Evolutionary conservation across 805 yeast species (phyloP).

Genomic region (Lipomyces lipofer): DNA sequence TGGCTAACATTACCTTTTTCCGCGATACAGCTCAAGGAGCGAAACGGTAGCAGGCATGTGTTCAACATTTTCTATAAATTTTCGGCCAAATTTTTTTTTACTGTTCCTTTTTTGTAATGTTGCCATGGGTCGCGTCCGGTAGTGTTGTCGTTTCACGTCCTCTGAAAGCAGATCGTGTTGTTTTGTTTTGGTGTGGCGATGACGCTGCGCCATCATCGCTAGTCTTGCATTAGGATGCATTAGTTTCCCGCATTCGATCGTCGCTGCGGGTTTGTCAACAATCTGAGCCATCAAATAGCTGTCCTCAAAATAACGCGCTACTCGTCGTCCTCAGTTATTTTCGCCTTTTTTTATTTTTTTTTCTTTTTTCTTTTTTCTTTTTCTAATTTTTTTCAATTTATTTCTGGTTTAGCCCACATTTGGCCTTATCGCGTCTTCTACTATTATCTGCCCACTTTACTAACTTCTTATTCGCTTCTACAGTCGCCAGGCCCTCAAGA

Average conservation of each 20-base stretch:
- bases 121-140: slow-evolving; percentile 7
- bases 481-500: slow-evolving; percentile 85
- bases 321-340: too few species aligned
- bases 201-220: neutral
- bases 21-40: slow-evolving; percentile 61
- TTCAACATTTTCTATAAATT: neutral
- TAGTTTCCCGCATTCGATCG: too few species aligned
- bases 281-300: too few species aligned
- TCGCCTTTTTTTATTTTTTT: too few species aligned
- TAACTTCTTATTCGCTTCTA: neutral
- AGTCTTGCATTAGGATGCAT: too few species aligned
- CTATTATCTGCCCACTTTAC: too few species aligned
- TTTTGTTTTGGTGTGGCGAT: neutral
- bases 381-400: neutral
- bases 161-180: neutral
- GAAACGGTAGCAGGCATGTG: slow-evolving; percentile 55
- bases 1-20: neutral
- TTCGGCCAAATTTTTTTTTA: too few species aligned
- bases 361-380: slow-evolving; percentile 35
- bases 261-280: too few species aligned
- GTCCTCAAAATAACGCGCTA: too few species aligned
- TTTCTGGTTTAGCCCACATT: too few species aligned
- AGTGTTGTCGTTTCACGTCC: too few species aligned
- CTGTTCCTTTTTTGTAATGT: neutral
- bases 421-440: too few species aligned